Conservation (phyloP, 805 yeast genomes). For the Crinitomyces ghanaensis region DNA sequence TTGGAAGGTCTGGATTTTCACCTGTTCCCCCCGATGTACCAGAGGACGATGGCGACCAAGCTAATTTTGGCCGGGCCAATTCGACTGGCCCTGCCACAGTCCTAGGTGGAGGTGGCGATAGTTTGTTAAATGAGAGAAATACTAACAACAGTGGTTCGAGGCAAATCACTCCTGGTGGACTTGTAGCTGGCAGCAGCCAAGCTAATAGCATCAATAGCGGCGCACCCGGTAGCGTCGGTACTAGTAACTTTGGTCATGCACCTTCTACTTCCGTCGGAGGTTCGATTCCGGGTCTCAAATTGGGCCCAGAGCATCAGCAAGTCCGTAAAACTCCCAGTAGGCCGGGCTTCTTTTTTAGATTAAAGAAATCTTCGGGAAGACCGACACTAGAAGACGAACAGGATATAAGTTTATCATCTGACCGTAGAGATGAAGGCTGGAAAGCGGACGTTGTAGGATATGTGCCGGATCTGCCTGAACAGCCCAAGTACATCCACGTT, state of each 20-base stretch:
- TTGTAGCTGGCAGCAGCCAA: background rate
- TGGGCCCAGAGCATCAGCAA: too few species aligned
- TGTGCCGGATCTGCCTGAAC: constrained; percentile 19
- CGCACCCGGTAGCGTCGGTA: background rate
- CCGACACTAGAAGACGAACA: constrained; percentile 15
- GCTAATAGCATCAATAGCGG: background rate
- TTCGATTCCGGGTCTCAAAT: too few species aligned
- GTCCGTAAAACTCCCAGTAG: background rate
- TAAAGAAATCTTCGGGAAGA: constrained; percentile 15
- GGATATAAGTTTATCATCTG: constrained; percentile 3
- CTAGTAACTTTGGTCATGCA: too few species aligned
- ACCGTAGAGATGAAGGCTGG: constrained; percentile 22
- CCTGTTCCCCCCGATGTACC: too few species aligned
- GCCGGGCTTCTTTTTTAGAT: constrained; percentile 10
- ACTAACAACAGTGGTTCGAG: background rate
- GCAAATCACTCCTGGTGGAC: background rate
- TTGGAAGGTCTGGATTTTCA: too few species aligned
- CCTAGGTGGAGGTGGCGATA: background rate
- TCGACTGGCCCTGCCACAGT: background rate
- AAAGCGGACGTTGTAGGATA: constrained; percentile 22
- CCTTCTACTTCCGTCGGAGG: too few species aligned
- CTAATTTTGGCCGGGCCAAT: too few species aligned
- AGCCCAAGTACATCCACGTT: constrained; percentile 25
- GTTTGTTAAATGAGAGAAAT: background rate
- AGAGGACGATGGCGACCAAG: too few species aligned